A percentile compares a stretch with the other conserved stretches of the same genome.
These are phyloP conservation scores for Reutealis trisperma DNA, from an alignment of 345 rosid species.

Conservation along the genomic window DNA sequence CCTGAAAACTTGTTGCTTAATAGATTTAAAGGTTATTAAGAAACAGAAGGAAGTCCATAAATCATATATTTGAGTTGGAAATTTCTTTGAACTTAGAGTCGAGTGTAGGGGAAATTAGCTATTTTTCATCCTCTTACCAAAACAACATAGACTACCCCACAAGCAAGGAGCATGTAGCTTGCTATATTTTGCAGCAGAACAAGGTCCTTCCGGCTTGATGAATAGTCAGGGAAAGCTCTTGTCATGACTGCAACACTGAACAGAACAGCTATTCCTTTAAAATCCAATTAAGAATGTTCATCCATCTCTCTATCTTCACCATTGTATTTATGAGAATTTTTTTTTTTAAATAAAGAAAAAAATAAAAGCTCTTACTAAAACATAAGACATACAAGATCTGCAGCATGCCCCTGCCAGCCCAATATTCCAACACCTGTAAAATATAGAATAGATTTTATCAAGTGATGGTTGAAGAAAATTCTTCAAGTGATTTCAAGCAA, in stretches of 20 bases:
- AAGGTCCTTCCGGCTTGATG: conserved; percentile 44
- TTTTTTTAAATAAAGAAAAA: neutral
- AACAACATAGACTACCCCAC: conserved; percentile 75
- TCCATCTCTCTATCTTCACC: neutral
- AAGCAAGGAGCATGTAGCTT: conserved; percentile 84
- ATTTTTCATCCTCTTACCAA: conserved; percentile 45
- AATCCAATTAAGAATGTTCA: neutral
- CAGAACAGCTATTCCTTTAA: conserved; percentile 12
- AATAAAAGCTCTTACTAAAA: conserved; percentile 18
- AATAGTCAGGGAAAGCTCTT: conserved; percentile 80
- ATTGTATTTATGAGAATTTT: neutral
- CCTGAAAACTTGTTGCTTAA: neutral
- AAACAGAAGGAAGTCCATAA: neutral
- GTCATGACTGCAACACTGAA: conserved; percentile 97
- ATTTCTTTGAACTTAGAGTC: conserved; percentile 1
- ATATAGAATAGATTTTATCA: neutral
- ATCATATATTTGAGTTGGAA: neutral
- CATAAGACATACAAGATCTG: conserved; percentile 82
- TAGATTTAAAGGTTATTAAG: neutral
- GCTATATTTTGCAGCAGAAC: conserved; percentile 78
- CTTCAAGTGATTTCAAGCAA: neutral
- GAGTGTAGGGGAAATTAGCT: neutral
- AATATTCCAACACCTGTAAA: conserved; percentile 79
- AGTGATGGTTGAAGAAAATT: neutral
- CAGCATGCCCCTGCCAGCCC: conserved; percentile 98